Base-by-base conservation (phyloP, 2,329 filamentous ascomycete species). In the Penicillium sp. region DNA sequence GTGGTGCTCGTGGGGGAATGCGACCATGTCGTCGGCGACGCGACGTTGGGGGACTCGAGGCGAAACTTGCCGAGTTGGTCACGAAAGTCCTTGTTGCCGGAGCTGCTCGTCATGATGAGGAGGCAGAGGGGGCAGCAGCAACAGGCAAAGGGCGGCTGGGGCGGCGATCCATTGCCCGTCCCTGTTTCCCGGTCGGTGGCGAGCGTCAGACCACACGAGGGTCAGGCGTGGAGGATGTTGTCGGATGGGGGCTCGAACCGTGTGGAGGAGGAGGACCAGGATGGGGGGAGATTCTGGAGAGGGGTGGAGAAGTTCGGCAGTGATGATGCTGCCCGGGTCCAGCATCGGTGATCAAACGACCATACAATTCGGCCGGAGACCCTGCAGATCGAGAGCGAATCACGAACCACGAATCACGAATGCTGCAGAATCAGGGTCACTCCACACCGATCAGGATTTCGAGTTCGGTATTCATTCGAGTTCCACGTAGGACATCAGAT, bases 11-110 rank as follows among this genome's bases (percentile, higher is more conserved):
- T 22, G 13, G 55, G 35, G 40, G 56, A 42, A 35, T 62, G 60
- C 49, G 58, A 60, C 63, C 65, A 67, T 19, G 65, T 38, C 14
- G 56, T 38, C 2, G 62, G 62, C 10, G 61, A 43, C 40, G 58
- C 55, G 55, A 56, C 54, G 19, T 57, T 62, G 25, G 60, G 58
- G 19, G 68, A 64, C 22, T 71, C 71, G 53, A 74, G 62, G 45
- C 72, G 72, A 57, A 74, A 74, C 54, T 73, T 73, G 58, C 72
- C 72, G 63, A 74, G 68, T 60, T 74, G 72, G 42, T 70, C 71
- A 45, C 71, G 71, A 56, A 74, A 74, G n/a, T 73, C 69, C 63
- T 73, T 71, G 60, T 71, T 70, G 54, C 62, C 65, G 52, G 62
- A 40, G 57, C 55, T 68, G 66, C 61, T 70, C 64, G 65, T 67